Evolutionary conservation across 164 flowering plant species (phyloP).

Genomic region (Chloranthus sessilifolius): DNA sequence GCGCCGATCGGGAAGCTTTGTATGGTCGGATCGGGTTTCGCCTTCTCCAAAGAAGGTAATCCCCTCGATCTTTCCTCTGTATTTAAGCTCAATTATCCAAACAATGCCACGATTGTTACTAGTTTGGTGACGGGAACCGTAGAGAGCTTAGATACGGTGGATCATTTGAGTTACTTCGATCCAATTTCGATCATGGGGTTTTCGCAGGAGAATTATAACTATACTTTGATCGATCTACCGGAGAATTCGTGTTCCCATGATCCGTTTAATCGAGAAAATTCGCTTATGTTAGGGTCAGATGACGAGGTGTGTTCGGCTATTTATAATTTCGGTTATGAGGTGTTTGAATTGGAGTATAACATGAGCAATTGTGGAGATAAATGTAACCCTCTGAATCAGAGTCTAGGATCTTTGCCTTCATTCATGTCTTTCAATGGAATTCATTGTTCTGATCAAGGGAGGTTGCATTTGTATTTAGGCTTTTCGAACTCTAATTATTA

Average conservation of each 20-base stretch:
- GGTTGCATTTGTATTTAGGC: conserved; percentile 18
- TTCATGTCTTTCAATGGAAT: conserved; percentile 25
- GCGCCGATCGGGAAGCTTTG: conserved; percentile 40
- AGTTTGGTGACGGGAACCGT: conserved; percentile 45
- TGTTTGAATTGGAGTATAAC: conserved; percentile 30
- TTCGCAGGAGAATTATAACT: conserved; percentile 25
- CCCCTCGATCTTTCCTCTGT: conserved; percentile 24
- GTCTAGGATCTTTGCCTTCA: conserved; percentile 24
- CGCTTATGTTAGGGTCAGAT: conserved; percentile 13
- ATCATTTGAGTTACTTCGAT: conserved; percentile 22
- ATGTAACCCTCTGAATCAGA: conserved; percentile 32
- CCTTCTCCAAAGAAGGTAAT: conserved; percentile 23
- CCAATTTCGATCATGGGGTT: conserved; percentile 31
- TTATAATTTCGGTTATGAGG: background rate
- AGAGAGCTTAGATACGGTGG: conserved; percentile 26
- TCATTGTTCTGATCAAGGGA: conserved; percentile 26
- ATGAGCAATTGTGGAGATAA: conserved; percentile 20
- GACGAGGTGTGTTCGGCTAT: conserved; percentile 19
- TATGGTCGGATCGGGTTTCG: conserved; percentile 41
- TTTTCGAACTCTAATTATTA: conserved; percentile 20
- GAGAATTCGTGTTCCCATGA: conserved; percentile 12
- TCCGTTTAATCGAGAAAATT: background rate
- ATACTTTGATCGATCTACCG: conserved; percentile 21
- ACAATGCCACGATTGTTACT: conserved; percentile 21
- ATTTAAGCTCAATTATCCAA: conserved; percentile 39